Evolutionary conservation across 2,329 filamentous ascomycete species (phyloP).

Genomic region (Aureobasidium pullulans): DNA sequence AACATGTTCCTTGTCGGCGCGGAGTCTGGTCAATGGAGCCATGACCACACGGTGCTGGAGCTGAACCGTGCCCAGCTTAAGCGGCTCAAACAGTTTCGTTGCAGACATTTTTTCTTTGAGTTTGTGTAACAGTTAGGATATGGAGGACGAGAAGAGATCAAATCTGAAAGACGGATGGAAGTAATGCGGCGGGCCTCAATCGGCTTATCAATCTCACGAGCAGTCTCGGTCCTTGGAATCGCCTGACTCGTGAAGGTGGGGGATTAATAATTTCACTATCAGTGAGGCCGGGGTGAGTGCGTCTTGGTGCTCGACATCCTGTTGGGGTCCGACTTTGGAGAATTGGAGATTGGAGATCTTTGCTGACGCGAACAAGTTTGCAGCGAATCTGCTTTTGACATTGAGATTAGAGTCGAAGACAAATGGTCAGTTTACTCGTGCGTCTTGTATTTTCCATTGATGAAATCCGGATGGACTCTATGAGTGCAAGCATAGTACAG

Average conservation of each 20-base stretch:
- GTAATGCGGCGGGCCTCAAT: background rate
- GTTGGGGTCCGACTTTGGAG: too few relatives aligned
- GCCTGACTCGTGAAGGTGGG: background rate
- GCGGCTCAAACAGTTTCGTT: constrained; percentile 32
- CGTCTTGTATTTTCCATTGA: too few relatives aligned
- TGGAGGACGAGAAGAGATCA: background rate
- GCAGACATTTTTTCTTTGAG: background rate
- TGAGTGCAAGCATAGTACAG: too few relatives aligned
- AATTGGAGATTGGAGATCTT: too few relatives aligned
- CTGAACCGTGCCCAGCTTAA: constrained; percentile 35
- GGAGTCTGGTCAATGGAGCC: constrained; percentile 48
- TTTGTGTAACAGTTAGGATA: background rate
- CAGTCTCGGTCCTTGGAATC: background rate
- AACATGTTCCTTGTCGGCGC: constrained; percentile 41
- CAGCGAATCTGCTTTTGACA: too few relatives aligned
- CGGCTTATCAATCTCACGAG: background rate
- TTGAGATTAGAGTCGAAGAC: too few relatives aligned
- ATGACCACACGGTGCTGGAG: constrained; percentile 45
- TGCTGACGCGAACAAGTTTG: too few relatives aligned
- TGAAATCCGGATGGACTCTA: too few relatives aligned
- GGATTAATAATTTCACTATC: background rate
- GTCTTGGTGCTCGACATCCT: background rate
- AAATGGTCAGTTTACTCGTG: too few relatives aligned
- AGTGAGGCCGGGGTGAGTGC: background rate
- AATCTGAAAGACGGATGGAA: background rate